Base-by-base conservation (phyloP, 2,329 filamentous ascomycete species). In the Hymenotorrendiella dingleyae region DNA sequence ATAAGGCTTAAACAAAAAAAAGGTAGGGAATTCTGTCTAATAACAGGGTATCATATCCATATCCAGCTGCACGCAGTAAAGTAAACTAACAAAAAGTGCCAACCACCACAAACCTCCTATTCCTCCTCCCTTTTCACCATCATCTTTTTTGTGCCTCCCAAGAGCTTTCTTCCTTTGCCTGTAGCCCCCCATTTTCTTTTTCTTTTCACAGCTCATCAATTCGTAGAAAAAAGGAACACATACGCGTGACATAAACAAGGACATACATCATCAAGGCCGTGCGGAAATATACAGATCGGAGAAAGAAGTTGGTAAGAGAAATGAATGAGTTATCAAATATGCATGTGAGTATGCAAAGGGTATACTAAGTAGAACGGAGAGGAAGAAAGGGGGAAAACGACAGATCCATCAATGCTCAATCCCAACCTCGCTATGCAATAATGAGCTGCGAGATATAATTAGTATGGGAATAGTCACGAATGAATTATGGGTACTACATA, bases 21-120 rank as follows among this genome's bases (percentile, higher is more conserved):
- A 12, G 19, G 17, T 17, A 20, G 30, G 12, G 3, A 17, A 34
- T 6, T 21, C 28, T 26, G 38, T 37, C 40, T 43, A 43, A 37
- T 12, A 43, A 43, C 40, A 43, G 40, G 40, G 33, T 43, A 43
- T 43, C 40, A 43, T 43, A 43, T 43, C n/a, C n/a, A n/a, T n/a
- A 37, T 43, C 40, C 26, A 43, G 34, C 17, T 38, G 22, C 27
- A 41, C 24, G 10, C 21, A n/a, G 21, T 12, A 27, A 27, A 30
- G n/a, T 33, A n/a, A 23, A 34, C 28, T 14, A 7, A 14, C 2
- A 7, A 6, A 12, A 3, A 10, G 14, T 30, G 10, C 17, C n/a
- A 14, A 12, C n/a, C 12, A 6, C 10, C 10, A 4, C 4, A 10
- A 5, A 5, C 10, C 10, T 11, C 26, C 26, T 11, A 10, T 28